A percentile compares a stretch with the other conserved stretches of the same genome.
phyloP scores from a whole-genome alignment of 176 grass and related monocot species.

The Paspalum notatum region DNA sequence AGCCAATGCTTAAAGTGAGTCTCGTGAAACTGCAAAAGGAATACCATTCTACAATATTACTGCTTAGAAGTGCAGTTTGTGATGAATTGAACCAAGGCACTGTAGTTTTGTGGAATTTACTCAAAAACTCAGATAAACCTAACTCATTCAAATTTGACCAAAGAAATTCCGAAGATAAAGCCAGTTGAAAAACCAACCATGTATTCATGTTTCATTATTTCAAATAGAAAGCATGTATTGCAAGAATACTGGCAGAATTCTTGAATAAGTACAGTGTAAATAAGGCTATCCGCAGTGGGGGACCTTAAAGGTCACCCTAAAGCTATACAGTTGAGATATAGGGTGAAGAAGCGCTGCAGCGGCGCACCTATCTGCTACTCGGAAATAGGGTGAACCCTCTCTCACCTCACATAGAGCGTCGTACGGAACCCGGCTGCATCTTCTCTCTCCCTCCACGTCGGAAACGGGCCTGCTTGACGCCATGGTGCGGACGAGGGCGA shows the following conservation, averaged over 20 bases:
- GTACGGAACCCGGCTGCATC: too few relatives aligned
- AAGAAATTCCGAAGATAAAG: background rate
- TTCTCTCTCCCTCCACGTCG: too few relatives aligned
- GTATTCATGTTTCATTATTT: background rate
- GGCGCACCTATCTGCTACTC: too few relatives aligned
- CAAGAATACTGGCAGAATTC: slow-evolving; percentile 1
- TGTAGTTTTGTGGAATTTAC: background rate
- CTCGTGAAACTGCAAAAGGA: background rate
- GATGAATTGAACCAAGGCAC: background rate
- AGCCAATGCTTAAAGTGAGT: background rate
- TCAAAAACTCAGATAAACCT: background rate
- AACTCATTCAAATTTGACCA: background rate
- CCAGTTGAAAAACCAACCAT: background rate
- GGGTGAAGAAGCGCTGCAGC: too few relatives aligned
- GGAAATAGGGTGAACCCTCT: too few relatives aligned
- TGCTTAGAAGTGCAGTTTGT: background rate
- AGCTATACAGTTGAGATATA: too few relatives aligned
- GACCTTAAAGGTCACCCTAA: too few relatives aligned
- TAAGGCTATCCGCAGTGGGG: too few relatives aligned
- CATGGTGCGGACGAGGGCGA: too few relatives aligned
- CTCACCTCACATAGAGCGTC: too few relatives aligned
- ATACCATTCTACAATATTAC: background rate
- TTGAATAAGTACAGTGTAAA: background rate
- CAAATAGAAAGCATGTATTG: background rate
- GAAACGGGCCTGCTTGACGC: too few relatives aligned